phyloP scores from a whole-genome alignment of 2,329 filamentous ascomycete genomes.

The Fusarium sarcochroum region DNA sequence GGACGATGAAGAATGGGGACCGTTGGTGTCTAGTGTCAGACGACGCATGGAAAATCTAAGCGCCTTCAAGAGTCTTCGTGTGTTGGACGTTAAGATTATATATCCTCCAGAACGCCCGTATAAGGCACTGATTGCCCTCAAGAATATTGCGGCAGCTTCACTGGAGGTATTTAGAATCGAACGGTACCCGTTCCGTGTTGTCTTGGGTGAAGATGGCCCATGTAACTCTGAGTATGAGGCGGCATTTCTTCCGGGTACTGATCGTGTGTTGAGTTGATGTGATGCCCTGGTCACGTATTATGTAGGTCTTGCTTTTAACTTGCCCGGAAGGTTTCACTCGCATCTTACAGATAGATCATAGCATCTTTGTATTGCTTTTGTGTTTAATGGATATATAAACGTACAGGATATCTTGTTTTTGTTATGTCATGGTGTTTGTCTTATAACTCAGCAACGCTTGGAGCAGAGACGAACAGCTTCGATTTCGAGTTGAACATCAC shows the following conservation, averaged over 20 bases:
- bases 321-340: not conserved
- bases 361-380: no score
- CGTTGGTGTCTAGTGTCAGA: not conserved
- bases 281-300: not conserved
- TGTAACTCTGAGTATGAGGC: not conserved
- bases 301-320: not conserved
- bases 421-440: no score
- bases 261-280: not conserved
- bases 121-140: constrained; percentile 8
- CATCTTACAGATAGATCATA: not conserved
- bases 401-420: no score
- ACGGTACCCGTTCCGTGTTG: constrained; percentile 10
- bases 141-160: constrained; percentile 10
- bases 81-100: constrained; percentile 16
- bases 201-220: not conserved
- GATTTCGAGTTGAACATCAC: no score
- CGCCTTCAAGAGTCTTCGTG: constrained; percentile 5
- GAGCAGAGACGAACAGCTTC: no score
- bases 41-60: not conserved
- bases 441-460: no score
- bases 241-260: not conserved
- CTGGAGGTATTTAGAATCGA: constrained; percentile 19
- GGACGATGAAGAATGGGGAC: not conserved
- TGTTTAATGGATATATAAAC: no score
- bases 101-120: constrained; percentile 2